A percentile compares a stretch with the other conserved stretches of the same genome.
phyloP scores from a whole-genome alignment of 1,139 yeast species.

The Kodamaea fungicola region DNA sequence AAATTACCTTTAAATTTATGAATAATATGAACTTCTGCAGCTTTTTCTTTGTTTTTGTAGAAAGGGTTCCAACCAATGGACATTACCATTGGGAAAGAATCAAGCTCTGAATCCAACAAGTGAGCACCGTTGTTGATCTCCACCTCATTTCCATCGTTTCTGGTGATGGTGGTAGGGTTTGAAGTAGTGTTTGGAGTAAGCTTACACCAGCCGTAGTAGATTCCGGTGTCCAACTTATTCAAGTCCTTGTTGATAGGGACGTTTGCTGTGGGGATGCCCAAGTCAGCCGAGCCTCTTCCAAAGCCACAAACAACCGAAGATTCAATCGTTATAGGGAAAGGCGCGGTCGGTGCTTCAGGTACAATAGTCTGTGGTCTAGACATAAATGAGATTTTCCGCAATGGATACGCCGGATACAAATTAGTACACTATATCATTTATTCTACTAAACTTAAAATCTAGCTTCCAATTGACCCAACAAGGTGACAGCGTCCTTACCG shows the following conservation, averaged over 20 bases:
- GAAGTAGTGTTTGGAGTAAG: slow-evolving; percentile 23
- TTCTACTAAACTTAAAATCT: slow-evolving; percentile 47
- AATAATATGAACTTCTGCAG: slow-evolving; percentile 85
- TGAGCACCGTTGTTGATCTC: slow-evolving; percentile 60
- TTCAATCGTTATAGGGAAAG: slow-evolving; percentile 62
- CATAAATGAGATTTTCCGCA: slow-evolving; percentile 9
- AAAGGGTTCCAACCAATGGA: slow-evolving; percentile 97
- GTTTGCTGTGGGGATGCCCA: slow-evolving; percentile 96
- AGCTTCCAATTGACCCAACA: slow-evolving; percentile 73
- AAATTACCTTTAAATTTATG: slow-evolving; percentile 66
- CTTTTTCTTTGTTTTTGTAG: slow-evolving; percentile 70
- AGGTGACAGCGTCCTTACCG: slow-evolving; percentile 89
- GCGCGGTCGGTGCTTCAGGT: slow-evolving; percentile 50
- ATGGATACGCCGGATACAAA: not conserved
- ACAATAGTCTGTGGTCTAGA: slow-evolving; percentile 28
- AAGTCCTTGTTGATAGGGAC: slow-evolving; percentile 59
- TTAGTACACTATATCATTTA: not conserved
- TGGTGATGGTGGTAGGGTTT: slow-evolving; percentile 16
- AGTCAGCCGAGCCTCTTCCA: slow-evolving; percentile 91
- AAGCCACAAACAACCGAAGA: slow-evolving; percentile 77
- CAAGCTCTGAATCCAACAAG: slow-evolving; percentile 38
- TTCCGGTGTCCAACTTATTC: slow-evolving; percentile 66
- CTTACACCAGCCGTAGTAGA: slow-evolving; percentile 83
- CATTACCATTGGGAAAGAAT: slow-evolving; percentile 82
- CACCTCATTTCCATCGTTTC: slow-evolving; percentile 45